Evolutionary conservation across 257 asterid species (phyloP).

Genomic region (Solanum pimpinellifolium): DNA sequence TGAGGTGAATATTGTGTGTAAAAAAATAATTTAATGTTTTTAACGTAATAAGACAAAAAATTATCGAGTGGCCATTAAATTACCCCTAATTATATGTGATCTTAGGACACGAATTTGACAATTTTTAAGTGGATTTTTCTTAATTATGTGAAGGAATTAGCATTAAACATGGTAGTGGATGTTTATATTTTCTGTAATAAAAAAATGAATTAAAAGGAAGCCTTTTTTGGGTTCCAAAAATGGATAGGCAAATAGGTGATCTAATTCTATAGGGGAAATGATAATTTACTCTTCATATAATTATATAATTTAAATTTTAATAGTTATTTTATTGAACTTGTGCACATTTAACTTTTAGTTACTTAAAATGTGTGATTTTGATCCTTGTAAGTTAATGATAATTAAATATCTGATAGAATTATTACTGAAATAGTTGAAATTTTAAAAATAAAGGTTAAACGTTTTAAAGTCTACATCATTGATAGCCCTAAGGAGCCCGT

Average conservation of each 20-base stretch:
- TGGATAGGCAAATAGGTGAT: neutral
- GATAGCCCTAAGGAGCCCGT: too few relatives aligned
- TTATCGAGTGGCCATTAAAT: neutral
- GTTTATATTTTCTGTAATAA: neutral
- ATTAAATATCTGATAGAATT: too few relatives aligned
- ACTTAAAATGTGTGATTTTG: too few relatives aligned
- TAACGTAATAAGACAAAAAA: neutral
- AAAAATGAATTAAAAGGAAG: neutral
- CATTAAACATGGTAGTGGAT: neutral
- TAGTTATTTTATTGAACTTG: too few relatives aligned
- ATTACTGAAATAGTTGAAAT: too few relatives aligned
- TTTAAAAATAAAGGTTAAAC: too few relatives aligned
- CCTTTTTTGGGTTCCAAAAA: conserved; percentile 24
- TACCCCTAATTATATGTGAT: neutral
- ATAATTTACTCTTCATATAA: too few relatives aligned
- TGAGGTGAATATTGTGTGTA: fast-evolving
- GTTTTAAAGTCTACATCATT: too few relatives aligned
- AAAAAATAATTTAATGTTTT: neutral
- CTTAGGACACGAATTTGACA: neutral
- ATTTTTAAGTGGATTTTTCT: neutral
- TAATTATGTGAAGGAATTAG: neutral
- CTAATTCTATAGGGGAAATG: neutral
- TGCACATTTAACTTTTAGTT: too few relatives aligned
- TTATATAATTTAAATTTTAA: too few relatives aligned
- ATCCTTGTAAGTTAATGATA: too few relatives aligned